These are phyloP conservation scores for Annulohypoxylon maeteangense DNA, from an alignment of 495 filamentous ascomycete genomes.

Conservation along the genomic window DNA sequence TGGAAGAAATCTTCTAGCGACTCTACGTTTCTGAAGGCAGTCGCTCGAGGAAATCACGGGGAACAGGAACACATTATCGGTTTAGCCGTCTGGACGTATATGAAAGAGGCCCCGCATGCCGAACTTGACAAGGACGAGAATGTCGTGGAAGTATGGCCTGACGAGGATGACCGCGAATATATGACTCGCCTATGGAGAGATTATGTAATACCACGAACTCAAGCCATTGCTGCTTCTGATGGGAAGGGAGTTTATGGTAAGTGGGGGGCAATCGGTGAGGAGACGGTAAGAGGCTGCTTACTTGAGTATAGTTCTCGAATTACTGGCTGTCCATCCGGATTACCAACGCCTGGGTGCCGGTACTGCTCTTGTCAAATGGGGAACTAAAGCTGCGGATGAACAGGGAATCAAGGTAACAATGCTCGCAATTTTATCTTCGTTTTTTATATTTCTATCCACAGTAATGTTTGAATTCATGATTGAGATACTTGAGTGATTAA, in stretches of 20 bases:
- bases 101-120: conserved; percentile 32
- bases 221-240: conserved; percentile 16
- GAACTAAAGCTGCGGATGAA: conserved; percentile 55
- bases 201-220: conserved; percentile 37
- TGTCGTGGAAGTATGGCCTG: conserved; percentile 39
- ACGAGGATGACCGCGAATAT: conserved; percentile 36
- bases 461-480: background rate
- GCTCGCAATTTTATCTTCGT: background rate
- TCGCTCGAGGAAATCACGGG: background rate
- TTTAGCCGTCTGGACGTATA: conserved; percentile 41
- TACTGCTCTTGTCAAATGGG: conserved; percentile 61
- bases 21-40: conserved; percentile 38
- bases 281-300: background rate
- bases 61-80: conserved; percentile 30
- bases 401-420: conserved; percentile 39
- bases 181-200: conserved; percentile 39
- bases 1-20: conserved; percentile 22
- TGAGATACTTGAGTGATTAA: background rate
- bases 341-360: conserved; percentile 62
- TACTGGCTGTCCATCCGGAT: conserved; percentile 61
- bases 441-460: background rate
- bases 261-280: background rate
- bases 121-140: conserved; percentile 36
- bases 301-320: conserved; percentile 53
- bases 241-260: conserved; percentile 37